These are phyloP conservation scores for Didymella glomerata DNA, from an alignment of 2,329 filamentous ascomycete species.

Conservation along the genomic window DNA sequence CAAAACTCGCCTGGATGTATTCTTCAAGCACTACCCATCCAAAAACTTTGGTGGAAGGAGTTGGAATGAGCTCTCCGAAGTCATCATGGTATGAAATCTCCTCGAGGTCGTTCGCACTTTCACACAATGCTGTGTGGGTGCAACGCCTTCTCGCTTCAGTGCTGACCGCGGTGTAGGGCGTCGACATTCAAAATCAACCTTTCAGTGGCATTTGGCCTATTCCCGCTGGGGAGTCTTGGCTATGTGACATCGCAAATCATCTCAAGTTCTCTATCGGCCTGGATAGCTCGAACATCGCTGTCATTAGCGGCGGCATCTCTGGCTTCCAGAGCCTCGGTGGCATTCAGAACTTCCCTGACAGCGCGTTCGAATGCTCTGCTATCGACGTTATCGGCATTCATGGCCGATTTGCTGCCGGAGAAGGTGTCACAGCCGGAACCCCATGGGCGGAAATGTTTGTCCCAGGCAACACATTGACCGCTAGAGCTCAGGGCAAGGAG, in stretches of 20 bases:
- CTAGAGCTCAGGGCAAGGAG: slow-evolving; percentile 35
- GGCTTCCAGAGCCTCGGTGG: slow-evolving; percentile 37
- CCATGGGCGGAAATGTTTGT: slow-evolving; percentile 47
- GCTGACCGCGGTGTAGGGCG: slow-evolving; percentile 33
- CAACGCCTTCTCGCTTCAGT: background rate
- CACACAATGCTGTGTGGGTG: background rate
- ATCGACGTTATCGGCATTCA: slow-evolving; percentile 49
- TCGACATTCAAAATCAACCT: slow-evolving; percentile 48
- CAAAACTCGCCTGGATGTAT: slow-evolving; percentile 44
- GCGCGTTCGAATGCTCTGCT: slow-evolving; percentile 42
- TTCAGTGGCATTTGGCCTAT: slow-evolving; percentile 49
- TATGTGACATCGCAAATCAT: slow-evolving; percentile 47
- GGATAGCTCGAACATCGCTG: slow-evolving; percentile 42
- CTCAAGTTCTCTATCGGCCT: slow-evolving; percentile 42
- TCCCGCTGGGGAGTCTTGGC: slow-evolving; percentile 45
- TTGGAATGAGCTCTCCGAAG: slow-evolving; percentile 44
- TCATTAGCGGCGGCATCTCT: slow-evolving; percentile 49
- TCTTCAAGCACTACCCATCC: slow-evolving; percentile 49
- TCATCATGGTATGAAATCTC: slow-evolving; percentile 41
- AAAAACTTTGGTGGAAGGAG: slow-evolving; percentile 44
- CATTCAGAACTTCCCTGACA: slow-evolving; percentile 45
- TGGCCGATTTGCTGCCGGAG: slow-evolving; percentile 40
- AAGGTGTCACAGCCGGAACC: slow-evolving; percentile 41
- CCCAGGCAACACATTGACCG: slow-evolving; percentile 46
- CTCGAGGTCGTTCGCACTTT: background rate